phyloP scores from a whole-genome alignment of 106 monocot species.

The Platanthera zijinensis region DNA sequence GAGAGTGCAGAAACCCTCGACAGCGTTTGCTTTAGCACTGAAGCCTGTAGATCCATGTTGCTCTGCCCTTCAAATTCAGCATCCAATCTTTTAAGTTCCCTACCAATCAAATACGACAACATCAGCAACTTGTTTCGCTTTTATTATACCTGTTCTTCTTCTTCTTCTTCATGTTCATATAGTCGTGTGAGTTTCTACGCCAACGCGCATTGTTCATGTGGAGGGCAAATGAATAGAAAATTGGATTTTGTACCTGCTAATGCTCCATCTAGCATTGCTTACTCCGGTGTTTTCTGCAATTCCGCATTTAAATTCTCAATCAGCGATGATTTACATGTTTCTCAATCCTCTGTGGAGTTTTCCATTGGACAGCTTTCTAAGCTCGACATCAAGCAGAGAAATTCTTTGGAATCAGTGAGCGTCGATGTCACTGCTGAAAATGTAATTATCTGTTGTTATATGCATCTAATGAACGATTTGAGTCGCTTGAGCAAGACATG shows the following conservation, averaged over 20 bases:
- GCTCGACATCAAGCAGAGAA: background rate
- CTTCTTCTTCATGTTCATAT: background rate
- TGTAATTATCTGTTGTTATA: too few relatives aligned
- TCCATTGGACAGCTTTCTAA: background rate
- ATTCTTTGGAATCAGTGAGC: too few relatives aligned
- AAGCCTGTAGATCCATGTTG: slow-evolving; percentile 30
- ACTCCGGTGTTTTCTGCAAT: background rate
- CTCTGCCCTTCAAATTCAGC: slow-evolving; percentile 12
- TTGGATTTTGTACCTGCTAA: background rate
- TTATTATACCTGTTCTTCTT: background rate
- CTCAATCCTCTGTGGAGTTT: background rate
- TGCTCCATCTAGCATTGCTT: background rate
- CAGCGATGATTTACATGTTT: background rate
- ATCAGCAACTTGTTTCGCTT: background rate
- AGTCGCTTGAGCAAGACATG: too few relatives aligned
- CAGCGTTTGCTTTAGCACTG: slow-evolving; percentile 10
- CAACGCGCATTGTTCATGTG: background rate
- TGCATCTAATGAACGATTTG: too few relatives aligned
- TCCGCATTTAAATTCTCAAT: background rate
- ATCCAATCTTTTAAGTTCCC: background rate
- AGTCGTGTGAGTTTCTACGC: background rate
- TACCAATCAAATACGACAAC: slow-evolving; percentile 11
- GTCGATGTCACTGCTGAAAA: too few relatives aligned
- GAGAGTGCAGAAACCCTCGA: slow-evolving; percentile 30
- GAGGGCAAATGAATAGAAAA: background rate